phyloP scores from a whole-genome alignment of 2,329 filamentous ascomycete genomes.

The Westerdykella aurantiaca region DNA sequence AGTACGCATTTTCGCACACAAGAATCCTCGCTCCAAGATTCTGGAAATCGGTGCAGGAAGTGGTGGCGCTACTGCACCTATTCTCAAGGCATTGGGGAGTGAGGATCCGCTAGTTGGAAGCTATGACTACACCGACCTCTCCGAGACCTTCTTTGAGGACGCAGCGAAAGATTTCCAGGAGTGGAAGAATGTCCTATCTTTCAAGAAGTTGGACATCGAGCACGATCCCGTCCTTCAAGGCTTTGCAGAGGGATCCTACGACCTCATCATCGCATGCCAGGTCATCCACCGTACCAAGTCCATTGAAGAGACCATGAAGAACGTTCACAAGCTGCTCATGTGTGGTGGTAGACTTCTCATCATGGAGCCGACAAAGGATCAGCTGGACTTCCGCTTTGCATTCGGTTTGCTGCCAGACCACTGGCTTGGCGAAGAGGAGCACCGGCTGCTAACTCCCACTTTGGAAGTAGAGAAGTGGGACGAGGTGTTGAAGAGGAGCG shows the following conservation, averaged over 20 bases:
- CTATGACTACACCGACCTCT: slow-evolving; percentile 12
- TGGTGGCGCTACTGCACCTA: slow-evolving; percentile 6
- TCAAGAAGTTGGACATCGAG: slow-evolving; percentile 8
- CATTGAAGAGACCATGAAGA: slow-evolving; percentile 6
- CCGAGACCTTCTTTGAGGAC: slow-evolving; percentile 3
- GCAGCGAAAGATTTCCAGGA: slow-evolving; percentile 4
- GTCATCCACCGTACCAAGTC: slow-evolving; percentile 9
- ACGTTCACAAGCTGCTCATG: slow-evolving; percentile 8
- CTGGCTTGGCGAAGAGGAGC: no score
- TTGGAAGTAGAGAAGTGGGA: no score
- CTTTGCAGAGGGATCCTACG: slow-evolving; percentile 26
- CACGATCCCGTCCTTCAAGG: slow-evolving; percentile 19
- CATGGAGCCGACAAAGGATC: slow-evolving; percentile 10
- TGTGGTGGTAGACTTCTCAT: slow-evolving; percentile 3
- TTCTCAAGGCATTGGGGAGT: background rate
- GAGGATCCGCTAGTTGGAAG: background rate
- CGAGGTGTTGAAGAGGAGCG: slow-evolving; percentile 1
- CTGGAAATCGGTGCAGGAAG: slow-evolving; percentile 25
- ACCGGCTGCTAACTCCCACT: no score
- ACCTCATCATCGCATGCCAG: slow-evolving; percentile 10
- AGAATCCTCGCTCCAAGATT: slow-evolving; percentile 12
- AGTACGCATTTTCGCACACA: background rate
- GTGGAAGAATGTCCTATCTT: slow-evolving; percentile 2
- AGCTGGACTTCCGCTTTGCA: slow-evolving; percentile 1
- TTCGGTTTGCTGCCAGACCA: background rate